Percentiles rank a stretch among this genome's conserved stretches.
phyloP scores from a whole-genome alignment of 1,284 basidiomycete species.

The Papiliotrema fonsecae region DNA sequence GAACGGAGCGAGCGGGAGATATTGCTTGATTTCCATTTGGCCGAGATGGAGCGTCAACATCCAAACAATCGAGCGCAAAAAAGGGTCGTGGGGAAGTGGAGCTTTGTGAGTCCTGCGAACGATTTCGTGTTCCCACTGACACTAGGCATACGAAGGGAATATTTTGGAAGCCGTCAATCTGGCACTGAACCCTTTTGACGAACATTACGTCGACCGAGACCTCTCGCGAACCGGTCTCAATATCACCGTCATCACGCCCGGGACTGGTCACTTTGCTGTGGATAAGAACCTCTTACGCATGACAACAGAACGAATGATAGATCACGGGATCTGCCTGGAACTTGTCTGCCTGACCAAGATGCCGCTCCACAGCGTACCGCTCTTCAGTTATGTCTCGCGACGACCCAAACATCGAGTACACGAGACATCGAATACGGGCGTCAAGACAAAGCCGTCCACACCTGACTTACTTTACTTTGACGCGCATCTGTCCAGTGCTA shows the following conservation, averaged over 20 bases:
- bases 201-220: conserved; percentile 93
- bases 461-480: conserved; percentile 79
- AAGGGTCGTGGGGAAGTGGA: conserved; percentile 44
- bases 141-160: conserved; percentile 89
- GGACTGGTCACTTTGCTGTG: conserved; percentile 90
- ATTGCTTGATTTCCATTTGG: conserved; percentile 71
- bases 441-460: conserved; percentile 50
- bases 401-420: conserved; percentile 52
- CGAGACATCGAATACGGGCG: conserved; percentile 24
- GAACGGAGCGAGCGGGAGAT: conserved; percentile 85
- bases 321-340: conserved; percentile 87
- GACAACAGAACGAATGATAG: conserved; percentile 92
- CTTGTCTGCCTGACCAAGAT: conserved; percentile 87
- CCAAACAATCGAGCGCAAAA: conserved; percentile 27
- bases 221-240: conserved; percentile 85
- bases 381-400: conserved; percentile 62
- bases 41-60: conserved; percentile 37
- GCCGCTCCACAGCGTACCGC: conserved; percentile 84
- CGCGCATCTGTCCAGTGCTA: conserved; percentile 27
- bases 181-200: conserved; percentile 86
- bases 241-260: conserved; percentile 84
- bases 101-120: conserved; percentile 36
- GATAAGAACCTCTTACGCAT: conserved; percentile 83
- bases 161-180: conserved; percentile 92
- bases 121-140: neutral